Percentiles rank a stretch among this genome's conserved stretches.
phyloP scores from a whole-genome alignment of 805 yeast genomes.

The Yamadazyma scolyti region DNA sequence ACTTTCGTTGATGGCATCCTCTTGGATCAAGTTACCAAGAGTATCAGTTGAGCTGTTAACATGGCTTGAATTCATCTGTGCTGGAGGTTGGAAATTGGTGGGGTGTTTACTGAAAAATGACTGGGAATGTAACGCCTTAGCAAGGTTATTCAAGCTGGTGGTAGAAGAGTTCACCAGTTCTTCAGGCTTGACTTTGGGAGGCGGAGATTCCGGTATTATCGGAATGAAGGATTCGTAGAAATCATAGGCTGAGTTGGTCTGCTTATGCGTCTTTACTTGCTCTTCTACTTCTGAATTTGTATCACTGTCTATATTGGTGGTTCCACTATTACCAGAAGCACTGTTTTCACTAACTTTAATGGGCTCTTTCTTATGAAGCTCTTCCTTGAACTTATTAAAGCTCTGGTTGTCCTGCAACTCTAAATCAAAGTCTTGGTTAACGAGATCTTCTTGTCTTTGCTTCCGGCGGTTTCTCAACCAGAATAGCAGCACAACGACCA shows the following conservation, averaged over 20 bases:
- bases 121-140: conserved; percentile 35
- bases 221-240: conserved; percentile 43
- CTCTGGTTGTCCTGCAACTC: conserved; percentile 20
- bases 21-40: conserved; percentile 12
- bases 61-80: no score
- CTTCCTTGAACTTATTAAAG: conserved; percentile 34
- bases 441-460: conserved; percentile 29
- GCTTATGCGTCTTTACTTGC: no score
- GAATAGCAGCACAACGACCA: conserved; percentile 19
- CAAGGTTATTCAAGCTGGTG: conserved; percentile 28
- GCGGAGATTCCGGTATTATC: conserved; percentile 20
- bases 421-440: conserved; percentile 31
- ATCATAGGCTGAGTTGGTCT: conserved; percentile 26
- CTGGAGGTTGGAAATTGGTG: no score
- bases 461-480: conserved; percentile 28
- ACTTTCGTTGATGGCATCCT: conserved; percentile 29
- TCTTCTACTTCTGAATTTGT: no score
- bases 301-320: no score
- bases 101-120: no score
- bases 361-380: conserved; percentile 20
- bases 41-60: conserved; percentile 27
- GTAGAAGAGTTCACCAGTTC: conserved; percentile 3
- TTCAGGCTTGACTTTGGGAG: conserved; percentile 7
- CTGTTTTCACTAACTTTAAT: no score
- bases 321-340: no score